Percentiles rank a stretch among this genome's conserved stretches.
phyloP scores from a whole-genome alignment of 2,329 filamentous ascomycete species.

The Aspergillus sp. region DNA sequence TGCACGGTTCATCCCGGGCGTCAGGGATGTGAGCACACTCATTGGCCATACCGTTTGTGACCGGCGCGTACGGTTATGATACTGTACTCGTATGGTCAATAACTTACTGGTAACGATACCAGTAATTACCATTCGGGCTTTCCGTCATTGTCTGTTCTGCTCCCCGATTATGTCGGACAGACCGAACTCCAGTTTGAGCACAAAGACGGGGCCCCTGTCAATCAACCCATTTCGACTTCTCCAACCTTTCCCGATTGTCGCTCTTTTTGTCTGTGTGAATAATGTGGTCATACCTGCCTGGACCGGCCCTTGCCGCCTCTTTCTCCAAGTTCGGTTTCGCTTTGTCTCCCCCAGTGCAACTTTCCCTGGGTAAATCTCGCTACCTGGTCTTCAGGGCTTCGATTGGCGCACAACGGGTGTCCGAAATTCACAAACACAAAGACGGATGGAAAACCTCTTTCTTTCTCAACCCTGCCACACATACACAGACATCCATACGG shows the following conservation, averaged over 20 bases:
- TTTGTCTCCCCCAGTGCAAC: not conserved
- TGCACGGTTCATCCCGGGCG: constrained; percentile 14
- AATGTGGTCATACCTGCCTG: constrained; percentile 7
- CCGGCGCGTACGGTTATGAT: constrained; percentile 23
- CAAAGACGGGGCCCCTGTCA: constrained; percentile 3
- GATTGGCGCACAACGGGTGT: not conserved
- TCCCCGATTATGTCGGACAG: constrained; percentile 6
- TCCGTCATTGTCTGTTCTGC: constrained; percentile 8
- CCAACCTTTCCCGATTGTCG: not conserved
- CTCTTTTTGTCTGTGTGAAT: constrained; percentile 1
- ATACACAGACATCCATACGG: not conserved
- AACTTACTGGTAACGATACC: not conserved
- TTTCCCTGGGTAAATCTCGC: not conserved
- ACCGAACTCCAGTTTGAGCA: constrained; percentile 6
- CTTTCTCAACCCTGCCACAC: not conserved
- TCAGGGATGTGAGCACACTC: constrained; percentile 5
- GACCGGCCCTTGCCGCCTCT: constrained; percentile 35
- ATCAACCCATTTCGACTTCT: constrained; percentile 9
- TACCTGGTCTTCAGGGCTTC: not conserved
- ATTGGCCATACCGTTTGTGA: constrained; percentile 16
- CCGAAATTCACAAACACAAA: not conserved
- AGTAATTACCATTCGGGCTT: constrained; percentile 17
- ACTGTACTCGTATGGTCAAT: constrained; percentile 9
- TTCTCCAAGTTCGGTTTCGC: constrained; percentile 13
- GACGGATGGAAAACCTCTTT: not conserved